Base-by-base conservation (phyloP, 352 stramenopile genomes). In the Globisporangium viniferum region DNA sequence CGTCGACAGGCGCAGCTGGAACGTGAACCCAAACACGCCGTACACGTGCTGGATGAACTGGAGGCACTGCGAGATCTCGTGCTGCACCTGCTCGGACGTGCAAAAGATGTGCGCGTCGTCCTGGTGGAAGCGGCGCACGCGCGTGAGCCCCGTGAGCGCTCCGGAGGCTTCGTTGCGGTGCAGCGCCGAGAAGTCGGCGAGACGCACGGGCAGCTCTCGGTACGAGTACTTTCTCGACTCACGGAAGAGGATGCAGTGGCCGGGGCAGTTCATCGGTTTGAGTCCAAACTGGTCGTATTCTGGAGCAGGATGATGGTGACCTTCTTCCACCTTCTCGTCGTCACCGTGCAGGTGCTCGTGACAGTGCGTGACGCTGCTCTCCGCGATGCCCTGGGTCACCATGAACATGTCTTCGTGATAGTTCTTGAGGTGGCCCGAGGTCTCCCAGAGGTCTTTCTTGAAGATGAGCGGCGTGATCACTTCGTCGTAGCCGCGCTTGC, bases 41-140 rank as follows among this genome's bases (percentile, higher is more conserved):
- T 99, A 94, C 62, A 99, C 97, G 41, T 90, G 85, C 81, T 99
- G 87, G 31, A 97, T 97, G 63, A 99, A 95, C 64, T 97, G 82
- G 9, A 99, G 76, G 29, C 97, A 97, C 62, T 85, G 76, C 8
- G 96, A 88, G 72, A 99, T 99, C 75, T 99, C 97, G 67, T 94
- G 82, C 76, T 99, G 85, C 6, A 99, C 86, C 75, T 99, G 97
- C 64, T 97, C 92, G 12, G 92, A 89, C 29, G 95, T 92, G 77
- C 97, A 99, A 73, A 99, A 99, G 66, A 99, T 98, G 76, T 99
- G 97, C 24, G 96, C 97, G 81, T 99, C 97, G 81, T 99, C 97
- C 74, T 99, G 97, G 31, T 98, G 98, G 82, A 99, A 99, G 29
- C 97, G 96, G 20, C 97, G 84, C 55, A 99, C 97, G 31, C 97